phyloP scores from a whole-genome alignment of 2,329 filamentous ascomycete genomes.

The Aureobasidium subglaciale region DNA sequence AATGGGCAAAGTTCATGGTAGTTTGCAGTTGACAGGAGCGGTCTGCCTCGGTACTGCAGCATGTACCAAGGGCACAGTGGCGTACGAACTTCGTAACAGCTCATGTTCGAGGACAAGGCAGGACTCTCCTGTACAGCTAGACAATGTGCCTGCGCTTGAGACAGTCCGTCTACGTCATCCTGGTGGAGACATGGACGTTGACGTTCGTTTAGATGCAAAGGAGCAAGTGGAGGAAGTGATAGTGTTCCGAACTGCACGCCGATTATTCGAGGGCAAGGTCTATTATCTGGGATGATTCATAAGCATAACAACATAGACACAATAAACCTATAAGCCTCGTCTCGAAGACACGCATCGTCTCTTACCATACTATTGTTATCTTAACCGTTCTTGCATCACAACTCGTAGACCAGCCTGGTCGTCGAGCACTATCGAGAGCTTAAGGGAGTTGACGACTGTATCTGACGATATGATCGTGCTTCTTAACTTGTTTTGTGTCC shows the following conservation, averaged over 20 bases:
- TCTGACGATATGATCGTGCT: too few relatives aligned
- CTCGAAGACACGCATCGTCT: too few relatives aligned
- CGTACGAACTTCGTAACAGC: constrained; percentile 17
- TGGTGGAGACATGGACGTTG: constrained; percentile 25
- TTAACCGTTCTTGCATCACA: too few relatives aligned
- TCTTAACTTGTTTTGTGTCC: too few relatives aligned
- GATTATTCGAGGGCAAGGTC: constrained; percentile 21
- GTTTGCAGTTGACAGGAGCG: constrained; percentile 29
- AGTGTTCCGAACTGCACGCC: constrained; percentile 20
- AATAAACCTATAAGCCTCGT: too few relatives aligned
- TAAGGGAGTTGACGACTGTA: too few relatives aligned
- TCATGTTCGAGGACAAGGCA: background rate
- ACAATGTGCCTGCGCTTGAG: constrained; percentile 14
- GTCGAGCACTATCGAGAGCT: too few relatives aligned
- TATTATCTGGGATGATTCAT: constrained; percentile 18
- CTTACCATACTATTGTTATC: too few relatives aligned
- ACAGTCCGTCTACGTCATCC: constrained; percentile 22
- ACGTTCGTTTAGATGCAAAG: constrained; percentile 20
- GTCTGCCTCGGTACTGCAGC: constrained; percentile 27
- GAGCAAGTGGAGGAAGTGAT: constrained; percentile 22
- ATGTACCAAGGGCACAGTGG: constrained; percentile 26
- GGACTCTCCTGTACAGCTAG: background rate
- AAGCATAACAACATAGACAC: too few relatives aligned
- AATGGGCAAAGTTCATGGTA: constrained; percentile 29
- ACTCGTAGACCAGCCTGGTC: too few relatives aligned